A percentile compares a stretch with the other conserved stretches of the same genome.
Evolutionary conservation across 495 filamentous ascomycete genomes (phyloP).

Genomic region (Penicillium tannophilum): DNA sequence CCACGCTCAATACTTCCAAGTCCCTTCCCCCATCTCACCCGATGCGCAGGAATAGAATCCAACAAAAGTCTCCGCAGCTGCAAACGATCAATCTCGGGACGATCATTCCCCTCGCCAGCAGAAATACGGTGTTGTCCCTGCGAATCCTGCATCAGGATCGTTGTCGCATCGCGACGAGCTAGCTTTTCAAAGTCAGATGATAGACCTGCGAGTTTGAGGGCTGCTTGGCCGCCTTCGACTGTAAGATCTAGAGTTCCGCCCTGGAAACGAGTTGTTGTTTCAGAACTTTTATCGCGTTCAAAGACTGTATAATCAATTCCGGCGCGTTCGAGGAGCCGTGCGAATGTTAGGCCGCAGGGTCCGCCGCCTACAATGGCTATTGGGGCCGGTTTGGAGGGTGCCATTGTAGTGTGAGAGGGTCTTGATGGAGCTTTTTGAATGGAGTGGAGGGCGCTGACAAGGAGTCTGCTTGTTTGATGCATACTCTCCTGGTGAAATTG

Average conservation of each 20-base stretch:
- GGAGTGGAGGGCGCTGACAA: neutral
- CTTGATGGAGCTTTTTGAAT: neutral
- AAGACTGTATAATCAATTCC: slow-evolving; percentile 47
- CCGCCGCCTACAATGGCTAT: slow-evolving; percentile 63
- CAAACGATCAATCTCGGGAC: slow-evolving; percentile 39
- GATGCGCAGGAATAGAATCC: slow-evolving; percentile 33
- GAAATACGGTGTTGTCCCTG: neutral
- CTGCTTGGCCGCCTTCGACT: slow-evolving; percentile 47
- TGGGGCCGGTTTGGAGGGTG: slow-evolving; percentile 5
- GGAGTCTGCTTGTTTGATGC: neutral
- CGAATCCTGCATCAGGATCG: neutral
- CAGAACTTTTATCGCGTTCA: slow-evolving; percentile 48
- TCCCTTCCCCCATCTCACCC: slow-evolving; percentile 36
- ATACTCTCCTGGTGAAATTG: neutral
- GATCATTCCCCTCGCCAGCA: slow-evolving; percentile 21
- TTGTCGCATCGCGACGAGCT: slow-evolving; percentile 41
- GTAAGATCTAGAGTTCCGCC: slow-evolving; percentile 62
- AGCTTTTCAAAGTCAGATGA: slow-evolving; percentile 45
- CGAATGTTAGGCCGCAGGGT: slow-evolving; percentile 56
- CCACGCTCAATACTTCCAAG: neutral
- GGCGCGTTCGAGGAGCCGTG: slow-evolving; percentile 50
- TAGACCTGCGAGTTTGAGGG: slow-evolving; percentile 53
- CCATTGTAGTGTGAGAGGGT: neutral
- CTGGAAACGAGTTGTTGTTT: slow-evolving; percentile 18
- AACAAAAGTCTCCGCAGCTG: slow-evolving; percentile 42